phyloP scores from a whole-genome alignment of 2,329 filamentous ascomycete genomes.

The Polytolypa hystricis region DNA sequence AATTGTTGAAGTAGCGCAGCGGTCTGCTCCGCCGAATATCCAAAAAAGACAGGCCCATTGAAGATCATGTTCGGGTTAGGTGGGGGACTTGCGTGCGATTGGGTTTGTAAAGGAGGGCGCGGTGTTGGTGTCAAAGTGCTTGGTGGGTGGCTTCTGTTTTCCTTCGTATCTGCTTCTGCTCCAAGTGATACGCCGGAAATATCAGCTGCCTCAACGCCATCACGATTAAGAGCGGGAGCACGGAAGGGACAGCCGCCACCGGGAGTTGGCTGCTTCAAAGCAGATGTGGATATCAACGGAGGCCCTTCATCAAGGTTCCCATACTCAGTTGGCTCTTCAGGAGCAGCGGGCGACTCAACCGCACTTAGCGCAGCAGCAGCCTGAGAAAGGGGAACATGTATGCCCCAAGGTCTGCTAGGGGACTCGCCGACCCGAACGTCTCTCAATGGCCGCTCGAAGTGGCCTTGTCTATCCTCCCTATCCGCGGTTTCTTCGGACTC shows the following conservation, averaged over 20 bases:
- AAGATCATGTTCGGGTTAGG: constrained; percentile 53
- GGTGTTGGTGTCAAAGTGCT: neutral
- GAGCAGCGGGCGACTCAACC: constrained; percentile 16
- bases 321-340: constrained; percentile 13
- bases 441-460: constrained; percentile 75
- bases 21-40: constrained; percentile 77
- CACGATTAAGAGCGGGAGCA: constrained; percentile 15
- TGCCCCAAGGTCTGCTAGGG: constrained; percentile 86
- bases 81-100: constrained; percentile 9
- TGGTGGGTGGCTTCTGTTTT: constrained; percentile 11
- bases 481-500: constrained; percentile 30
- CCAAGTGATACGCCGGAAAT: neutral
- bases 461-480: constrained; percentile 54
- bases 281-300: constrained; percentile 7
- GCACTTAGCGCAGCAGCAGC: constrained; percentile 21
- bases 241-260: constrained; percentile 27
- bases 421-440: constrained; percentile 91
- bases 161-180: constrained; percentile 5
- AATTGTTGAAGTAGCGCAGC: constrained; percentile 59
- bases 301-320: constrained; percentile 10
- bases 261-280: constrained; percentile 12
- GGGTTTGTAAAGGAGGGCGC: constrained; percentile 2
- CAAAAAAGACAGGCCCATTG: constrained; percentile 87
- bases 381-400: constrained; percentile 59
- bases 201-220: constrained; percentile 1